phyloP scores from a whole-genome alignment of 331 rosid species.

The Saraca asoca region DNA sequence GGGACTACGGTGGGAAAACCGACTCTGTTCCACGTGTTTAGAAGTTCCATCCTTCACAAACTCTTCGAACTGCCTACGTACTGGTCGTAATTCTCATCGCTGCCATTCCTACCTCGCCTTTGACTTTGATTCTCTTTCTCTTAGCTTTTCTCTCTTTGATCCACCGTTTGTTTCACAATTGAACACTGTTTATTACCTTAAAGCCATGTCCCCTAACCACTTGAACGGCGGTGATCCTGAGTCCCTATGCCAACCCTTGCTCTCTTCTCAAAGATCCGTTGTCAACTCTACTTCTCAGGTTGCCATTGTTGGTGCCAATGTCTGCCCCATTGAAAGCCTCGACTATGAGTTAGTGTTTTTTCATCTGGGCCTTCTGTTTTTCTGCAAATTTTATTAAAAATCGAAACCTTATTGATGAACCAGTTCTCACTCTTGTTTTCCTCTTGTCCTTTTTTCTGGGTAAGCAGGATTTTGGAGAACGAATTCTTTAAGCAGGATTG shows the following conservation, averaged over 20 bases:
- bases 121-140: background rate
- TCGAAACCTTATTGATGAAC: slow-evolving; percentile 1
- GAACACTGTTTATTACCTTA: background rate
- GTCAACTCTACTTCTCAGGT: slow-evolving; percentile 77
- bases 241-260: slow-evolving; percentile 50
- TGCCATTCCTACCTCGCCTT: background rate
- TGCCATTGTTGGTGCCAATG: slow-evolving; percentile 88
- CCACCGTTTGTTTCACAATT: background rate
- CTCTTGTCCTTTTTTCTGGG: background rate
- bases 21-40: too few species aligned
- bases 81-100: too few species aligned
- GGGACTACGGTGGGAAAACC: too few species aligned
- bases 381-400: slow-evolving; percentile 12
- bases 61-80: too few species aligned
- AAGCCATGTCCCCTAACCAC: slow-evolving; percentile 28
- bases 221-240: slow-evolving; percentile 46
- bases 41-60: too few species aligned
- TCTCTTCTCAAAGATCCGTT: slow-evolving; percentile 49
- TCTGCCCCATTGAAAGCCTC: slow-evolving; percentile 94
- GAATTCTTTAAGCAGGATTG: slow-evolving; percentile 92
- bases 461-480: slow-evolving; percentile 73
- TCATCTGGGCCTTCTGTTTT: background rate
- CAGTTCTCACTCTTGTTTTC: background rate
- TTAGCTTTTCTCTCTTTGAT: background rate
- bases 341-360: slow-evolving; percentile 70